Base-by-base conservation (phyloP, 306 rosid genomes). In the Pyrus pyrifolia region DNA sequence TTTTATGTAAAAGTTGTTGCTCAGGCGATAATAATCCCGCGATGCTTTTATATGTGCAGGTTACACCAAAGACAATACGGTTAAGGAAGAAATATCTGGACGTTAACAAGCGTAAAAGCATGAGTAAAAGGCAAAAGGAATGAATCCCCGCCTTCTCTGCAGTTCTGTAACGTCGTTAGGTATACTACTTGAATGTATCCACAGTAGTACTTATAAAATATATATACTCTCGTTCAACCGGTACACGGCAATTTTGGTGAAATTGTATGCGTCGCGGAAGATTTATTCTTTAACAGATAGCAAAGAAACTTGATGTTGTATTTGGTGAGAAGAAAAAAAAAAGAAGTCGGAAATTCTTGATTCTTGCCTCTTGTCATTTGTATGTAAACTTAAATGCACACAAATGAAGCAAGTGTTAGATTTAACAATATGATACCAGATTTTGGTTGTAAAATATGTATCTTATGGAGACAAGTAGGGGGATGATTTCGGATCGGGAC, bases 31-130 rank as follows among this genome's bases (percentile, higher is more conserved):
- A 30, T 17, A 30, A 63, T 30, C 68, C 15, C 8, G 40, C 53
- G 25, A 35, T 59, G 67, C 52, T 31, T 74, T 17, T 60, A 13
- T 27, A 8, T 53, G 9, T 80, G 80, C 78, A 95, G 98, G 99
- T 95, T 77, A 95, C 99, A 27, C 99, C 99, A 33, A 92, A 95
- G 85, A 74, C 89, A 64, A 90, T 95, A 67, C 87, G 99, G 64
- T 82, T 95, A 68, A 84, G 99, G 82, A 95, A 95, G 85, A 95
- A 89, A 79, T 92, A 92, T 80, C 89, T 92, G 75, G 99, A 95
- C 33, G 97, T 84, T 45, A 89, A 74, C 90, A 95, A 90, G 87
- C 97, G 99, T 35, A 95, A 92, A 86, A 27, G 80, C 76, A 92
- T 95, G 99, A 95, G 97, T 29, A 89, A 74, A 81, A 90, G 30